phyloP scores from a whole-genome alignment of 257 asterid genomes.

The Penstemon barbatus region DNA sequence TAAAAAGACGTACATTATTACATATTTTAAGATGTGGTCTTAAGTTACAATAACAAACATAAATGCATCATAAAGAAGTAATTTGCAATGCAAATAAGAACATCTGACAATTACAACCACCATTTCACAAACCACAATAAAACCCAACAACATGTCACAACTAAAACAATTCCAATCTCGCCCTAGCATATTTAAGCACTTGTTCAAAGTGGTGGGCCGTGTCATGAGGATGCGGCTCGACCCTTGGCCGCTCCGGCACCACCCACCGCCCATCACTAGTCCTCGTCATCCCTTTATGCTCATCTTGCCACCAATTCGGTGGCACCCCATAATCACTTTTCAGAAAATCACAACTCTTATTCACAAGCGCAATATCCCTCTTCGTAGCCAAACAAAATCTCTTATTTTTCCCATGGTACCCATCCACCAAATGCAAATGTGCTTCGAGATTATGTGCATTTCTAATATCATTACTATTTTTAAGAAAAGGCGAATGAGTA shows the following conservation, averaged over 20 bases:
- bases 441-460: slow-evolving; percentile 70
- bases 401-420: slow-evolving; percentile 51
- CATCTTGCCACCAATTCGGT: slow-evolving; percentile 78
- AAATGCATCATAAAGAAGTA: too few species aligned
- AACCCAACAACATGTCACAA: background rate
- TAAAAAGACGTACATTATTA: too few species aligned
- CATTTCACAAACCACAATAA: too few species aligned
- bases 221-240: slow-evolving; percentile 75
- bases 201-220: slow-evolving; percentile 79
- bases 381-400: slow-evolving; percentile 34
- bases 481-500: slow-evolving; percentile 53
- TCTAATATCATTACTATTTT: slow-evolving; percentile 38
- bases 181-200: slow-evolving; percentile 57
- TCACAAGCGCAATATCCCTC: slow-evolving; percentile 69
- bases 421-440: slow-evolving; percentile 64
- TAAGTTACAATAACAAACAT: too few species aligned
- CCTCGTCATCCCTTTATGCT: slow-evolving; percentile 77
- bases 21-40: too few species aligned
- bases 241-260: slow-evolving; percentile 59
- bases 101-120: background rate
- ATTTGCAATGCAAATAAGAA: too few species aligned
- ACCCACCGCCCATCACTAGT: slow-evolving; percentile 60
- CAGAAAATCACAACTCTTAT: slow-evolving; percentile 61
- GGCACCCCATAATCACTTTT: slow-evolving; percentile 55
- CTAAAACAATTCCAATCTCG: slow-evolving; percentile 40